These are phyloP conservation scores for Aspergillus cejpii DNA, from an alignment of 2,329 filamentous ascomycete genomes.

Conservation along the genomic window DNA sequence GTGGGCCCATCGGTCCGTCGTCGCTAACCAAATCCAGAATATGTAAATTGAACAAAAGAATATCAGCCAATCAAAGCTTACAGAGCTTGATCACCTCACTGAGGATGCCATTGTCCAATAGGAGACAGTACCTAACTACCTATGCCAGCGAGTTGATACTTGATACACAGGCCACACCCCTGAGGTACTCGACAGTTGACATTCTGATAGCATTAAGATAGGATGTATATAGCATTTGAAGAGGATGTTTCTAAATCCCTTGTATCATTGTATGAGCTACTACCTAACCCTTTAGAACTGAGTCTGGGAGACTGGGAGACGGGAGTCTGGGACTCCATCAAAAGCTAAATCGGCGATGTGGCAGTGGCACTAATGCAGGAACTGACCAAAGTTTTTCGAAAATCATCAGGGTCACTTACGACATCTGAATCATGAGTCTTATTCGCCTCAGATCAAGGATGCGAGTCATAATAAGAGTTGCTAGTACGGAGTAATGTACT, in stretches of 20 bases:
- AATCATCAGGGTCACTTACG: constrained; percentile 3
- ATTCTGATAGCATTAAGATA: neutral
- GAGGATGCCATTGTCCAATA: neutral
- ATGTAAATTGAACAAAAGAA: constrained; percentile 7
- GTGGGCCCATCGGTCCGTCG: constrained; percentile 6
- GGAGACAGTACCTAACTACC: too few species aligned
- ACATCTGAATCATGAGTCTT: constrained; percentile 11
- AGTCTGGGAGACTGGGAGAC: too few species aligned
- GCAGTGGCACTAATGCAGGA: constrained; percentile 38
- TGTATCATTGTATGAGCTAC: too few species aligned
- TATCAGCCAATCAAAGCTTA: neutral
- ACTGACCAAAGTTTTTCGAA: constrained; percentile 22
- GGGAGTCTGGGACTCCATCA: neutral
- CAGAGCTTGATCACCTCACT: neutral
- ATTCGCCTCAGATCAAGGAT: constrained; percentile 1
- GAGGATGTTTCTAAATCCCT: too few species aligned
- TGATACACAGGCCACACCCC: neutral
- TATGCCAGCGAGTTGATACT: too few species aligned
- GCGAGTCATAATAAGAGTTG: too few species aligned
- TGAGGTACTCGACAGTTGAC: neutral
- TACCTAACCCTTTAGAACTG: too few species aligned
- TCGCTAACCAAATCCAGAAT: constrained; percentile 16
- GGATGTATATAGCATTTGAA: too few species aligned
- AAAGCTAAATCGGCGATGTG: constrained; percentile 14
- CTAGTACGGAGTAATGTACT: too few species aligned